Conservation (phyloP, 345 rosid species). For the Euphorbia pulcherrima region DNA sequence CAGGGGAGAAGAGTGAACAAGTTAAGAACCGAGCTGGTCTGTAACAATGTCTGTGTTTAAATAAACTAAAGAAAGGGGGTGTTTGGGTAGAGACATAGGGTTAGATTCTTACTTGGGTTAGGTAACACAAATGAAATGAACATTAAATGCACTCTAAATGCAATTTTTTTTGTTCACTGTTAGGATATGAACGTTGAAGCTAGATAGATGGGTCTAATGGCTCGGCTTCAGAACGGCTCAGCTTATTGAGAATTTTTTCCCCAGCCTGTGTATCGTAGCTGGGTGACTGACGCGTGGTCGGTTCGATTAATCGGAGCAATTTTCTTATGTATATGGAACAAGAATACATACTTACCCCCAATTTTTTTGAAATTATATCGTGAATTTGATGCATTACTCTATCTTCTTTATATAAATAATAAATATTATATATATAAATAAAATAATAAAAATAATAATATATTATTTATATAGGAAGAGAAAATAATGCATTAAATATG, state of each 20-base stretch:
- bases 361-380: no score
- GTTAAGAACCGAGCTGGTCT: conserved; percentile 42
- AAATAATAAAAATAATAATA: no score
- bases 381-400: no score
- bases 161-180: conserved; percentile 17
- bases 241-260: conserved; percentile 17
- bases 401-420: no score
- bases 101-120: conserved; percentile 69
- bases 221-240: conserved; percentile 29
- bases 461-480: no score
- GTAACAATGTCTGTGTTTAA: conserved; percentile 43
- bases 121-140: conserved; percentile 51
- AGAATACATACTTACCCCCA: no score
- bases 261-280: conserved; percentile 35
- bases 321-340: no score
- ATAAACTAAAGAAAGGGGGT: conserved; percentile 57
- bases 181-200: conserved; percentile 1
- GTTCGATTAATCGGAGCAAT: no score
- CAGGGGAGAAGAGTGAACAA: conserved; percentile 20
- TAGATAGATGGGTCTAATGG: neutral
- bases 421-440: no score
- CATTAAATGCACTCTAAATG: conserved; percentile 50
- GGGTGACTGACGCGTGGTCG: no score
- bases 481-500: no score
- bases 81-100: conserved; percentile 24